Evolutionary conservation across 75 land plant species (phyloP), one percentile per base, ranked within the genome.

Genomic region (Pinus albicaulis): DNA sequence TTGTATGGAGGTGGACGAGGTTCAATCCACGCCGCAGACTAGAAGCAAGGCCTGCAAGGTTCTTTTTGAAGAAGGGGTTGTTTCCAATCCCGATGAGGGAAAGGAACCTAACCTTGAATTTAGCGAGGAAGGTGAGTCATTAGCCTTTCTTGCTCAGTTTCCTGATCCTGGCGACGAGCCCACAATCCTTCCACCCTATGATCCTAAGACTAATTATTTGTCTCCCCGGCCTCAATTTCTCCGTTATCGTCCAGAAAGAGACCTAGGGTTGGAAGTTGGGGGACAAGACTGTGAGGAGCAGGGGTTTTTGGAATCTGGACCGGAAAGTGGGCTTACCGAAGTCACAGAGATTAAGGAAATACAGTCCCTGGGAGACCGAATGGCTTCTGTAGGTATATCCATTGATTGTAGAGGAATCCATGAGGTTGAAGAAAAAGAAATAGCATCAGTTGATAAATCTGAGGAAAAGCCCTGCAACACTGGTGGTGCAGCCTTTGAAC

Each of bases 211-310:
- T 28, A 90, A 90, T 57, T 90, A 76, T 52, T 79, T 87, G 4
- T 87, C 89, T 15, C 92, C 92, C 3, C 76, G 92, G 74, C 92
- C 92, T 22, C 82, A 72, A 72, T 90, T 87, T 23, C 85, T 90
- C 17, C 85, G 78, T 28, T 90, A 90, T 66, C 80, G 62, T 44
- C 89, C 89, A 15, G 80, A 85, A 22, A 84, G 84, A 4, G 17
- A 82, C 22, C 80, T 89, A 16, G 80, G 79, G 6, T 24, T 24
- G 12, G 77, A 57, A 25, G 75, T 31, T 2, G 76, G 28, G 52
- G 71, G 41, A 12, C 76, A 63, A 2, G 61, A 53, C 0, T 76
- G 66, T 16, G 76, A 53, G n/a, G 73, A 26, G 59, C 10, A 80
- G 17, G 83, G 74, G 0, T n/a, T 63, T 38, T 82, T 66, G 60